phyloP scores from a whole-genome alignment of 2,329 filamentous ascomycete species.

The Pestalotiopsis sp. region DNA sequence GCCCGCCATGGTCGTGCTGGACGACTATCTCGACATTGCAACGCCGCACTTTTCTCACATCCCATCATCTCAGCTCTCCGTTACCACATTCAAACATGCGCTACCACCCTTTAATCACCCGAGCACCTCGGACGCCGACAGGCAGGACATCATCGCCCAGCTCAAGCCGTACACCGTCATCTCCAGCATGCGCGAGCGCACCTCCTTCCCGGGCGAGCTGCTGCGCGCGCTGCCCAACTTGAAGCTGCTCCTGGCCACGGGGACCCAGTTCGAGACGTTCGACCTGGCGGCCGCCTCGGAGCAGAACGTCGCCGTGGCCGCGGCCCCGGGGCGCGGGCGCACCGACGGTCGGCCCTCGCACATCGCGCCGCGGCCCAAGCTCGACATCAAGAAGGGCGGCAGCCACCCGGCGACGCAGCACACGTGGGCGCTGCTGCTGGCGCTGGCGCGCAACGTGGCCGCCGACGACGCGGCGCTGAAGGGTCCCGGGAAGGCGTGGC shows the following conservation, averaged over 20 bases:
- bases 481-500: constrained; percentile 51
- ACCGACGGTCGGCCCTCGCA: constrained; percentile 17
- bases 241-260: constrained; percentile 62
- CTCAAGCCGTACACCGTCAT: constrained; percentile 60
- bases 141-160: constrained; percentile 48
- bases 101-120: constrained; percentile 40
- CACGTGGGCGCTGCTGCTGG: constrained; percentile 55
- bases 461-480: constrained; percentile 60
- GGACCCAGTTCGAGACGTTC: constrained; percentile 58
- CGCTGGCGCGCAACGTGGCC: constrained; percentile 57
- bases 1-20: neutral
- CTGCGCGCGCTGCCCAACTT: constrained; percentile 61
- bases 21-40: constrained; percentile 5
- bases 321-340: constrained; percentile 41
- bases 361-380: constrained; percentile 14
- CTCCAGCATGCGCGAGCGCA: constrained; percentile 64
- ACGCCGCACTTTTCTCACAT: constrained; percentile 4
- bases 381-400: constrained; percentile 30
- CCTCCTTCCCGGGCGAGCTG: constrained; percentile 56
- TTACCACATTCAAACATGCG: constrained; percentile 54
- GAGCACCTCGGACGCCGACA: constrained; percentile 29
- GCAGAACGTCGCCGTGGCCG: constrained; percentile 49
- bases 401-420: constrained; percentile 56
- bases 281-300: constrained; percentile 53
- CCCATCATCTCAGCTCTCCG: constrained; percentile 11